Conservation (phyloP, 805 yeast species). For the Kluyveromyces aestuarii region DNA sequence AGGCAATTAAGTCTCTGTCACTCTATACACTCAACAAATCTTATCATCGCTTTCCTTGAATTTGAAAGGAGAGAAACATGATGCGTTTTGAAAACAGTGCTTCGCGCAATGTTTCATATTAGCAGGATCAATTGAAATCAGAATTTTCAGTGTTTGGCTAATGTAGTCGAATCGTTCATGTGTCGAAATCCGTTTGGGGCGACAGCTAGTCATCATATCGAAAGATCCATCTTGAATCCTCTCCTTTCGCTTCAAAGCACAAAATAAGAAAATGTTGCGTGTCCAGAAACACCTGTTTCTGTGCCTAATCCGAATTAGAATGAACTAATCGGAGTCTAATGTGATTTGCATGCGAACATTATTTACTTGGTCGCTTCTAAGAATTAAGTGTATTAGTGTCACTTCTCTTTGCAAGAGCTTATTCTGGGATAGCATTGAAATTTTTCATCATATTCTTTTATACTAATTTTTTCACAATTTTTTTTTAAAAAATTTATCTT, state of each 20-base stretch:
- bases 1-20: not conserved
- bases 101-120: not conserved
- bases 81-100: not conserved
- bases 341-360: too few relatives aligned
- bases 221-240: not conserved
- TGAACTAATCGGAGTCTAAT: not conserved
- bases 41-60: not conserved
- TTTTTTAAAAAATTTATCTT: too few relatives aligned
- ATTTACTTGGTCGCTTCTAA: too few relatives aligned
- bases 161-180: slow-evolving; percentile 19
- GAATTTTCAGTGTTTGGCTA: slow-evolving; percentile 35
- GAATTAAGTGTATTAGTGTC: too few relatives aligned
- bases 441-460: not conserved
- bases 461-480: not conserved
- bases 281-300: not conserved
- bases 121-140: slow-evolving; percentile 11
- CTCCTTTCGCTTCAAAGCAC: not conserved
- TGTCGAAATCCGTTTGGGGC: slow-evolving; percentile 32
- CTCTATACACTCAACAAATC: not conserved
- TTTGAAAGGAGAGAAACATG: slow-evolving; percentile 1
- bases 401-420: too few relatives aligned
- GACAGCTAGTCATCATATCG: slow-evolving; percentile 31
- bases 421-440: too few relatives aligned
- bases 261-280: not conserved
- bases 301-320: not conserved